Base-by-base conservation (phyloP, 2,329 filamentous ascomycete genomes). In the Paraphoma chrysanthemicola region DNA sequence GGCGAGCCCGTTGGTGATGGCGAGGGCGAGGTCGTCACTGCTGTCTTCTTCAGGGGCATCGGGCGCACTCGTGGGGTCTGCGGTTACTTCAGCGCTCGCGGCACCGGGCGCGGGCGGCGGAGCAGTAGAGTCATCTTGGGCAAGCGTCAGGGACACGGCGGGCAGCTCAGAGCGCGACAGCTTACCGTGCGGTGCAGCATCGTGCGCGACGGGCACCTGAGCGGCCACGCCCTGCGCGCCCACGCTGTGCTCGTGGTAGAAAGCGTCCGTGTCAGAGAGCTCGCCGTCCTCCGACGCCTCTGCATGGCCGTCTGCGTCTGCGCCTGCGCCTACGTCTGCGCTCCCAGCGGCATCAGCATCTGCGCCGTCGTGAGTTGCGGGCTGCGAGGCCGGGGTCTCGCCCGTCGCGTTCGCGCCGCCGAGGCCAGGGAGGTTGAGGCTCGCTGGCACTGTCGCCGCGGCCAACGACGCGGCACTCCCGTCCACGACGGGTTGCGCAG, bases 351-450 rank as follows among this genome's bases (percentile, higher is more conserved):
- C 23, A 2, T 23, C 23, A 49, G 55, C 48, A 48, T 57, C 50
- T 57, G 67, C 57, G 62, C 59, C 56, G 49, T 56, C 52, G 18
- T 57, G 59, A 33, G 60, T 41, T 45, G 60, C 46, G 30, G 64
- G 54, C 60, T 67, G 64, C 55, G 64, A 51, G 53, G 54, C 64
- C 48, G 62, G 53, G 51, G 61, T 52, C 56, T 63, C 64, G 58
- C 63, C 66, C 62, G 69, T 53, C 39, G 70, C 67, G 61, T 73
- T 53, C 39, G 70, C 67, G 61, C 74, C 68, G 61, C 74, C 71
- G 58, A 77, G 73, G 55, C 75, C 75, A 60, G 75, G 75, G 55
- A 77, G 68, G 36, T 63, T 59, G 54, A 70, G 58, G 64, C 61
- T 62, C 31, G 64, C 62, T 48, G 68, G 61, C 50, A 66, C 67